These are phyloP conservation scores for Pseudozyma flocculosa DNA, from an alignment of 1,284 basidiomycete genomes.

Conservation along the genomic window DNA sequence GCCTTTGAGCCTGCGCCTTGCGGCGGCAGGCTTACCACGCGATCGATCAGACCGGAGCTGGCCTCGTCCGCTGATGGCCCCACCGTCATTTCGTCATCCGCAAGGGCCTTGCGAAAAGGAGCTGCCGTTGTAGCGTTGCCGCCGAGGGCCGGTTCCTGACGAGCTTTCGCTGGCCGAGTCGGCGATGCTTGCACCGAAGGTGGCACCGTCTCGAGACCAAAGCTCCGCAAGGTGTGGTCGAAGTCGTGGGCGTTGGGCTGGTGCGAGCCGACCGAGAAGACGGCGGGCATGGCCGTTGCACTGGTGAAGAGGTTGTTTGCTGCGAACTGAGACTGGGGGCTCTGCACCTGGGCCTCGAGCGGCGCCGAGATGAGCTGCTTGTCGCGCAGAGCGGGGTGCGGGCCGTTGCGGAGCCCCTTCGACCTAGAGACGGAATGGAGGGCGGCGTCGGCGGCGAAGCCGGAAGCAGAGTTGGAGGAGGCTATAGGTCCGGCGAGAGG, in stretches of 20 bases:
- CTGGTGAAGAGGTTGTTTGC: slow-evolving; percentile 49
- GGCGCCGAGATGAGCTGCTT: slow-evolving; percentile 57
- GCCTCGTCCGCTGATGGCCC: slow-evolving; percentile 20
- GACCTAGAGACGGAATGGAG: too few relatives aligned
- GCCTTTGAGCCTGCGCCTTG: too few relatives aligned
- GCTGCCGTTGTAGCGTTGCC: slow-evolving; percentile 25
- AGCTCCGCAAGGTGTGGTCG: too few relatives aligned
- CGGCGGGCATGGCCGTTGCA: slow-evolving; percentile 17
- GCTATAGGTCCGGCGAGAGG: too few relatives aligned
- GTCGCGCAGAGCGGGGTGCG: slow-evolving; percentile 24
- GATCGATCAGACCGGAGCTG: not conserved
- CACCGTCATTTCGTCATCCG: slow-evolving; percentile 35
- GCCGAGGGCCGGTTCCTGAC: slow-evolving; percentile 14
- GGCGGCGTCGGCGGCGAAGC: not conserved
- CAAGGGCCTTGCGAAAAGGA: slow-evolving; percentile 45
- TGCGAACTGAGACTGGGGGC: slow-evolving; percentile 49
- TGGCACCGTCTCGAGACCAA: not conserved
- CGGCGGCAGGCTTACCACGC: not conserved
- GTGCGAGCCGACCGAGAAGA: slow-evolving; percentile 13
- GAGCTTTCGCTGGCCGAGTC: not conserved
- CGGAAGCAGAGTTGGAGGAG: too few relatives aligned
- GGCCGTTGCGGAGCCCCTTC: too few relatives aligned
- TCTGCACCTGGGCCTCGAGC: slow-evolving; percentile 52
- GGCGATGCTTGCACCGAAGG: not conserved
- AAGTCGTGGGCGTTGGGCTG: too few relatives aligned